These are phyloP conservation scores for Conticribra guillardii DNA, from an alignment of 108 stramenopile species.

Conservation along the genomic window DNA sequence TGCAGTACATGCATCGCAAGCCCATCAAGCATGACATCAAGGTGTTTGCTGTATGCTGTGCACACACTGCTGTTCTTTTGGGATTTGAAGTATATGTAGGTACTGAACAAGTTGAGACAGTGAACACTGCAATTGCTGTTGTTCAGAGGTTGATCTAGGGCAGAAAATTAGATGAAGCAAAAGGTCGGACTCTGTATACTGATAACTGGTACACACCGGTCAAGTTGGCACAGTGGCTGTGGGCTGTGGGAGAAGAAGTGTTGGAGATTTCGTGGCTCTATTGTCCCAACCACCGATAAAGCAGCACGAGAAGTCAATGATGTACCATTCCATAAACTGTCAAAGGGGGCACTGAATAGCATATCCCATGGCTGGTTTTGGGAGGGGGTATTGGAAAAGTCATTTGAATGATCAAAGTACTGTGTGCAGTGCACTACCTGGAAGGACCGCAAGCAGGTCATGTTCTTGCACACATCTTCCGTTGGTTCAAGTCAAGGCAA, in stretches of 20 bases:
- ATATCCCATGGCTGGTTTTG: slow-evolving; percentile 21
- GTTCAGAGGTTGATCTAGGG: not conserved
- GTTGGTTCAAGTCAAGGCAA: not conserved
- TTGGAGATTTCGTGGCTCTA: slow-evolving; percentile 14
- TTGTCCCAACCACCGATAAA: slow-evolving; percentile 28
- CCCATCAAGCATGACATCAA: slow-evolving; percentile 27
- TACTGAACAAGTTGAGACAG: not conserved
- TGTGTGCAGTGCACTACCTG: not conserved
- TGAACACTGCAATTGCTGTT: not conserved
- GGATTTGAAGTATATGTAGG: slow-evolving; percentile 10
- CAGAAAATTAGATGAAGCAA: not conserved
- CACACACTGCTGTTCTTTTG: slow-evolving; percentile 6
- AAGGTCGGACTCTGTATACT: slow-evolving; percentile 11
- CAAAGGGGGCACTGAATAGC: not conserved
- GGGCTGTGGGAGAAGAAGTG: slow-evolving; percentile 18
- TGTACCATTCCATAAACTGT: slow-evolving; percentile 29
- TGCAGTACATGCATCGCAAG: slow-evolving; percentile 25
- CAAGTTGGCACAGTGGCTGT: slow-evolving; percentile 3
- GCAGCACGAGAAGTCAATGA: slow-evolving; percentile 7
- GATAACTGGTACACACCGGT: slow-evolving; percentile 24
- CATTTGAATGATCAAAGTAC: not conserved
- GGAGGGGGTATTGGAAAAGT: not conserved
- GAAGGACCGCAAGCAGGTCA: not conserved
- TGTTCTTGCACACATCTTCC: not conserved
- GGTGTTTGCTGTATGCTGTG: slow-evolving; percentile 23